These are phyloP conservation scores for Cystobasidium onofrii DNA, from an alignment of 768 basidiomycete genomes.

Conservation along the genomic window DNA sequence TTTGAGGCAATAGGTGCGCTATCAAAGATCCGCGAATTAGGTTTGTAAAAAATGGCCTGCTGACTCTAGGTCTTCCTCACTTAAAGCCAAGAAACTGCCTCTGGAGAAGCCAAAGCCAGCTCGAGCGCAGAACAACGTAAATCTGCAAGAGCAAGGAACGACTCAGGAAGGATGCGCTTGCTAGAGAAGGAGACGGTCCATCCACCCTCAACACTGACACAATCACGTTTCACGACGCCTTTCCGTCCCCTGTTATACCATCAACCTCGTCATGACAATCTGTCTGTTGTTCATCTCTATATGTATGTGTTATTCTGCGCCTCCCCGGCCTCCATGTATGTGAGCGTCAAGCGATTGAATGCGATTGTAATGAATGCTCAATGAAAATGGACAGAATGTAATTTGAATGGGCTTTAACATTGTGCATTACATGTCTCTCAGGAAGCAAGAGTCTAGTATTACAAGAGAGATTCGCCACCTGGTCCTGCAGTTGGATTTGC, in stretches of 20 bases:
- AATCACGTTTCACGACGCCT: background rate
- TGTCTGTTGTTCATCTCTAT: background rate
- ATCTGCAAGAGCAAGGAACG: constrained; percentile 11
- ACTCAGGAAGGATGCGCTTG: constrained; percentile 23
- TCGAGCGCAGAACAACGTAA: constrained; percentile 23
- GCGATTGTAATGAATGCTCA: background rate
- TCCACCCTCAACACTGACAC: background rate
- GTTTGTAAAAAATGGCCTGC: constrained; percentile 12
- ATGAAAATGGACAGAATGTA: no score
- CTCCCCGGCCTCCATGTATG: background rate
- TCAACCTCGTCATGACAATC: background rate
- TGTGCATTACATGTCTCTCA: no score
- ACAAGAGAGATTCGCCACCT: background rate
- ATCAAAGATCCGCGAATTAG: background rate
- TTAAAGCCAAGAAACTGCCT: constrained; percentile 29
- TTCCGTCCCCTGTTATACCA: background rate
- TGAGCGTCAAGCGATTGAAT: background rate
- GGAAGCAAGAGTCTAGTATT: background rate
- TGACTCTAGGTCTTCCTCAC: background rate
- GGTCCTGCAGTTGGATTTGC: background rate
- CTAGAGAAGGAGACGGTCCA: background rate
- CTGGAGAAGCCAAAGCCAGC: constrained; percentile 31
- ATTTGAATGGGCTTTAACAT: no score
- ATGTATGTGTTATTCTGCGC: background rate
- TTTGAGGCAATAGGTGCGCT: constrained; percentile 92